Evolutionary conservation across 768 basidiomycete genomes (phyloP).

Genomic region (Gloeopeniophorella convolvens): DNA sequence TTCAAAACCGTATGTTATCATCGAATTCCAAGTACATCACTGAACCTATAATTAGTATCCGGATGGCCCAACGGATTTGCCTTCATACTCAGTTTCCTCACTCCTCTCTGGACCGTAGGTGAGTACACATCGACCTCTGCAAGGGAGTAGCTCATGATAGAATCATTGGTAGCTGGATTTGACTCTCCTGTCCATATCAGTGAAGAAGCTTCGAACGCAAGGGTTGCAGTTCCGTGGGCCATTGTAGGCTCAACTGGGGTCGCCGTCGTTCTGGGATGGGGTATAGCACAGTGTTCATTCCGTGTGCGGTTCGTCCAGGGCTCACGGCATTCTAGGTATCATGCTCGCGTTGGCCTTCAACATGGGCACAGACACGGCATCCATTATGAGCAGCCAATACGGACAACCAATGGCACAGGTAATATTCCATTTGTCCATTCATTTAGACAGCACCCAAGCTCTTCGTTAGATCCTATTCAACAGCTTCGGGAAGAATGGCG

Average conservation of each 20-base stretch:
- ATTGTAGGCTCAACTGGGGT: too few species aligned
- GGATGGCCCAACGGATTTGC: constrained; percentile 45
- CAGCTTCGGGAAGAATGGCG: constrained; percentile 27
- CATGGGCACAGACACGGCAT: too few species aligned
- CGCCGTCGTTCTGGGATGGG: too few species aligned
- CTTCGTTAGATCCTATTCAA: constrained; percentile 20
- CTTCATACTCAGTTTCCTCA: constrained; percentile 44
- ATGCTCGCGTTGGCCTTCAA: constrained; percentile 3
- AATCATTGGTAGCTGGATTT: constrained; percentile 25
- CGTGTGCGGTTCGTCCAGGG: constrained; percentile 56
- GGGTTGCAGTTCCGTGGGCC: too few species aligned
- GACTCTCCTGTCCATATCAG: too few species aligned
- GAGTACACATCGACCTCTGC: constrained; percentile 4
- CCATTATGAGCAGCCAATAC: constrained; percentile 26
- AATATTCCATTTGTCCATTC: too few species aligned
- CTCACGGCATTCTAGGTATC: constrained; percentile 56
- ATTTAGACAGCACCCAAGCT: too few species aligned
- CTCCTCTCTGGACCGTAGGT: constrained; percentile 45
- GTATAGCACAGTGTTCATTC: constrained; percentile 55
- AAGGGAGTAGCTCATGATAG: not conserved
- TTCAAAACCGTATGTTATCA: constrained; percentile 45
- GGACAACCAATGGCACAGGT: constrained; percentile 31
- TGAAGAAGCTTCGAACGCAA: too few species aligned
- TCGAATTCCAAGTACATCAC: not conserved
- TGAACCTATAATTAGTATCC: constrained; percentile 31